These are phyloP conservation scores for Alternaria sp. DNA, from an alignment of 2,329 filamentous ascomycete species.

Conservation along the genomic window DNA sequence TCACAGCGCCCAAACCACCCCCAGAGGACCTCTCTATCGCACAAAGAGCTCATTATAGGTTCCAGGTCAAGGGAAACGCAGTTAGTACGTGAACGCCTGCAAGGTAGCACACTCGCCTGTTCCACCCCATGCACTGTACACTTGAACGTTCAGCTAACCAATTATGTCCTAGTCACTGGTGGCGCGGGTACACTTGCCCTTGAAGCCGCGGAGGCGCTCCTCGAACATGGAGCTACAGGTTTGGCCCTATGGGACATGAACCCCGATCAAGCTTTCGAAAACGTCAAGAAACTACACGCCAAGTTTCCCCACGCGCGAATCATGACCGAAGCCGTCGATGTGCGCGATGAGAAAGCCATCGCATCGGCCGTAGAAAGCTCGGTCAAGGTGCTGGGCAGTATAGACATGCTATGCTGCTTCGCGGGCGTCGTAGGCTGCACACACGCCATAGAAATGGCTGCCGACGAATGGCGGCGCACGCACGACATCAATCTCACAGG, in stretches of 20 bases:
- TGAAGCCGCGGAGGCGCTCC: conserved; percentile 66
- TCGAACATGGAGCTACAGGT: conserved; percentile 71
- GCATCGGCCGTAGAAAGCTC: conserved; percentile 50
- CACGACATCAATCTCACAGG: conserved; percentile 78
- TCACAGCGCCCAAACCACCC: conserved; percentile 54
- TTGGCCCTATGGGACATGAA: conserved; percentile 70
- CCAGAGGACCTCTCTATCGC: conserved; percentile 54
- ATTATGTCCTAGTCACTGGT: conserved; percentile 63
- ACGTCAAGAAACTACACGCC: conserved; percentile 58
- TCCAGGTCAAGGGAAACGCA: conserved; percentile 63
- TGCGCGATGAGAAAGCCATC: conserved; percentile 64
- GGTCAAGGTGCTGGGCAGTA: conserved; percentile 56
- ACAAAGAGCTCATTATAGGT: conserved; percentile 58
- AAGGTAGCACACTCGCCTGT: conserved; percentile 20
- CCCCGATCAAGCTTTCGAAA: conserved; percentile 52
- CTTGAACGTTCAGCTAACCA: conserved; percentile 4
- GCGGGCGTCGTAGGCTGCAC: conserved; percentile 73
- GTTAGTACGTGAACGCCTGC: conserved; percentile 56
- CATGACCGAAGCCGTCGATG: conserved; percentile 63
- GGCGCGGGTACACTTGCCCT: conserved; percentile 72
- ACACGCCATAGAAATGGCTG: conserved; percentile 67
- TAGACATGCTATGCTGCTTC: conserved; percentile 70
- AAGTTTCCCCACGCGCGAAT: conserved; percentile 67
- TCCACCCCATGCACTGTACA: neutral
- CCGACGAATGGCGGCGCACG: conserved; percentile 68